Percentiles rank a stretch among this genome's conserved stretches.
Evolutionary conservation across 2,329 filamentous ascomycete species (phyloP).

Genomic region (Xylaria digitata): DNA sequence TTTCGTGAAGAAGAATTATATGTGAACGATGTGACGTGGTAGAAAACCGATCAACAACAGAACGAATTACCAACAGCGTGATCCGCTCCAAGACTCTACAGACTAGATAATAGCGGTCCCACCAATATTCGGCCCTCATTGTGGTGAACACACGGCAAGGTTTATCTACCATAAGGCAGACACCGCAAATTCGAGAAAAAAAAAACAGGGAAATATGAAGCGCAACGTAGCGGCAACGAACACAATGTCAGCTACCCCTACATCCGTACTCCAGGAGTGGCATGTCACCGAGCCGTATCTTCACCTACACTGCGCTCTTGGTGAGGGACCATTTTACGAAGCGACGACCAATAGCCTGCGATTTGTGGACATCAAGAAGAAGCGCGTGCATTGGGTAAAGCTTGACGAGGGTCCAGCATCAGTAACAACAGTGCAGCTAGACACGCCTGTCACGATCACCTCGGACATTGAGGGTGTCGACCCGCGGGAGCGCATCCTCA

Average conservation of each 20-base stretch:
- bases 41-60: not conserved
- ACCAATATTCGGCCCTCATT: conserved; percentile 19
- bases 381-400: conserved; percentile 77
- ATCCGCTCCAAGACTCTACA: conserved; percentile 8
- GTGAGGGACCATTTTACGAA: conserved; percentile 82
- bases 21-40: conserved; percentile 17
- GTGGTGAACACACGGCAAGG: conserved; percentile 9
- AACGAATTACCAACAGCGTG: conserved; percentile 3
- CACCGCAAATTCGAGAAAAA: not conserved
- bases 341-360: conserved; percentile 72
- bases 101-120: conserved; percentile 25
- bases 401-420: conserved; percentile 72
- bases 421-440: conserved; percentile 68
- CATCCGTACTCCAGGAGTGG: conserved; percentile 59
- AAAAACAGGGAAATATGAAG: not conserved
- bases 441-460: conserved; percentile 72
- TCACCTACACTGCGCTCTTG: conserved; percentile 72
- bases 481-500: conserved; percentile 72
- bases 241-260: conserved; percentile 48
- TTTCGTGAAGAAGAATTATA: not conserved
- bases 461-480: conserved; percentile 79
- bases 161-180: not conserved
- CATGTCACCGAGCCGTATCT: conserved; percentile 67
- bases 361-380: conserved; percentile 85
- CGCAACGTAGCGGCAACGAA: not conserved